These are phyloP conservation scores for Blastobotrys americana DNA, from an alignment of 805 yeast genomes.

Conservation along the genomic window DNA sequence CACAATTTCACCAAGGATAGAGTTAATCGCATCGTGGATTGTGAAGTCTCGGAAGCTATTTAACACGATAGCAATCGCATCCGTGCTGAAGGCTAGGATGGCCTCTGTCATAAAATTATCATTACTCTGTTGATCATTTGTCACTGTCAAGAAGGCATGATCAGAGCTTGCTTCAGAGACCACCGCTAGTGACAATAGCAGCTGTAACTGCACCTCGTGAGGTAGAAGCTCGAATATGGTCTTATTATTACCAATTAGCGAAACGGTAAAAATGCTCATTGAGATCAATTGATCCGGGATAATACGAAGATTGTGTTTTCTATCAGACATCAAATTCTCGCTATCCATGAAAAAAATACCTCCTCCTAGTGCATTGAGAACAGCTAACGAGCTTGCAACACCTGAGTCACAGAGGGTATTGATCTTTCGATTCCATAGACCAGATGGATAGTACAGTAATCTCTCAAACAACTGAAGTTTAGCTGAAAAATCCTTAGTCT, in stretches of 20 bases:
- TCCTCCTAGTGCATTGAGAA: constrained; percentile 24
- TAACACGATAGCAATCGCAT: constrained; percentile 2
- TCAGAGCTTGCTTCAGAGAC: constrained; percentile 9
- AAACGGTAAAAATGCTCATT: constrained; percentile 4
- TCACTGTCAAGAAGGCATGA: constrained; percentile 5
- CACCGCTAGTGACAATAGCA: constrained; percentile 5
- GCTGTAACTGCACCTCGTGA: constrained; percentile 2
- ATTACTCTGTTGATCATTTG: constrained; percentile 2
- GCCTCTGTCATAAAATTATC: constrained; percentile 8
- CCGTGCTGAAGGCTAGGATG: constrained; percentile 7
- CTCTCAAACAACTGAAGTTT: constrained; percentile 11
- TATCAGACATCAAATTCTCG: constrained; percentile 2
- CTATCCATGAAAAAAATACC: constrained; percentile 21
- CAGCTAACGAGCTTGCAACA: constrained; percentile 5
- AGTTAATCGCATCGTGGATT: constrained; percentile 5
- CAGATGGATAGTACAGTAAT: constrained; percentile 6
- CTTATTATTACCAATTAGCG: constrained; percentile 6
- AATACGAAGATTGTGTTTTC: constrained; percentile 4
- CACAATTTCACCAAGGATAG: background rate
- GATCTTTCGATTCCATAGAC: constrained; percentile 17
- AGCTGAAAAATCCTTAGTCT: constrained; percentile 6
- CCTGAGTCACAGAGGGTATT: constrained; percentile 20
- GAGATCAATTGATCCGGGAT: constrained; percentile 7
- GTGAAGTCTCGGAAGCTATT: constrained; percentile 1
- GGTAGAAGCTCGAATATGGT: constrained; percentile 3